Evolutionary conservation across 306 rosid species (phyloP).

Genomic region (Lupinus albus): DNA sequence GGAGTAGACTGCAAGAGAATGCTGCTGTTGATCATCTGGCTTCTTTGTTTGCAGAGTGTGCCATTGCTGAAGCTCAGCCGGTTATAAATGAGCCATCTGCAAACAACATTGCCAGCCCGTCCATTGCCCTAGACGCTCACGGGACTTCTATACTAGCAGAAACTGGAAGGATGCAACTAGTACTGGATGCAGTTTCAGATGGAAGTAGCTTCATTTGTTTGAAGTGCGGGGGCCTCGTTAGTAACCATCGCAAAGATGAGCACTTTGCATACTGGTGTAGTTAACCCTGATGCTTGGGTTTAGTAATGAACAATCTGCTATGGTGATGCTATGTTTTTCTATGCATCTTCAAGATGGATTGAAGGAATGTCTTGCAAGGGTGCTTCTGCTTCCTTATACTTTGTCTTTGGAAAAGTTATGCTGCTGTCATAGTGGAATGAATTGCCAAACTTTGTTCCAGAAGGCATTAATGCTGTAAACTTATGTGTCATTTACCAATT

Average conservation of each 20-base stretch:
- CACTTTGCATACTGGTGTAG: conserved; percentile 90
- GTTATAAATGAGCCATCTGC: conserved; percentile 44
- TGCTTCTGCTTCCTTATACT: conserved; percentile 22
- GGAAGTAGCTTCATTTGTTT: conserved; percentile 96
- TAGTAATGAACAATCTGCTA: conserved; percentile 15
- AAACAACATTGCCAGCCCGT: conserved; percentile 25
- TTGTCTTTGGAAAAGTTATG: conserved; percentile 34
- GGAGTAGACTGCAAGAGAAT: conserved; percentile 68
- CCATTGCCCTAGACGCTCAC: conserved; percentile 48
- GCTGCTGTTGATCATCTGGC: conserved; percentile 82
- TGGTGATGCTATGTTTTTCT: conserved; percentile 39
- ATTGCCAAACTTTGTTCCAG: conserved; percentile 22
- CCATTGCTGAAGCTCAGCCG: conserved; percentile 87
- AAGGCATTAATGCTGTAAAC: conserved; percentile 41
- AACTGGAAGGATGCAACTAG: conserved; percentile 86
- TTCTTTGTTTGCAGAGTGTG: conserved; percentile 94
- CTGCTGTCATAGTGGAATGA: conserved; percentile 33
- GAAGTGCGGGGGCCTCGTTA: conserved; percentile 95
- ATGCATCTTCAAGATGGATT: conserved; percentile 35
- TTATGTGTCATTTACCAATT: conserved; percentile 30
- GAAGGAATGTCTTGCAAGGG: conserved; percentile 19
- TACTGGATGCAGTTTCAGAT: conserved; percentile 88
- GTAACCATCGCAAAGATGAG: conserved; percentile 84
- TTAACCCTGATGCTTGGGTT: conserved; percentile 42
- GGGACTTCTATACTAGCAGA: conserved; percentile 80